These are phyloP conservation scores for Knufia petricola DNA, from an alignment of 2,329 filamentous ascomycete genomes.

Conservation along the genomic window DNA sequence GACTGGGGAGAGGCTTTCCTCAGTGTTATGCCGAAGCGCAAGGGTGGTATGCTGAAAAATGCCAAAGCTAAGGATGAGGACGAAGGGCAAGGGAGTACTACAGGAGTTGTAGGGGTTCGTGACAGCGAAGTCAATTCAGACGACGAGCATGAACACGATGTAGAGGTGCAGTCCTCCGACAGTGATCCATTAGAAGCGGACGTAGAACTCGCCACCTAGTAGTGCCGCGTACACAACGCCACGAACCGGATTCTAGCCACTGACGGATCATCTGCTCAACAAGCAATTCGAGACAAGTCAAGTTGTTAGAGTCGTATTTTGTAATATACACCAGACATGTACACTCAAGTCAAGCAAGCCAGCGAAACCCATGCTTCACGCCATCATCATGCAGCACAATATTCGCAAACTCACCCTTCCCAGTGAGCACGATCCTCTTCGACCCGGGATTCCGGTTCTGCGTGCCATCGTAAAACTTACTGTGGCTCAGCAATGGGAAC, in stretches of 20 bases:
- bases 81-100: not conserved
- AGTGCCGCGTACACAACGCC: no score
- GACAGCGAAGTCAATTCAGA: not conserved
- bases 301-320: no score
- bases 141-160: not conserved
- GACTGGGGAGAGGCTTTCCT: conserved; percentile 90
- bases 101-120: not conserved
- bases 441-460: not conserved
- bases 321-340: no score
- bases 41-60: conserved; percentile 60
- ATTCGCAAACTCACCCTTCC: not conserved
- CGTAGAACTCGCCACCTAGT: no score
- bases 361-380: not conserved
- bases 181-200: no score
- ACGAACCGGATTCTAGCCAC: no score
- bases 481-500: not conserved
- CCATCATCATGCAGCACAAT: not conserved
- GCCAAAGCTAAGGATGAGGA: not conserved
- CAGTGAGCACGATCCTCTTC: not conserved
- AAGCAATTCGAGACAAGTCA: no score
- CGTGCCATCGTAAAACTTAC: not conserved
- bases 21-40: conserved; percentile 79
- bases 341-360: not conserved
- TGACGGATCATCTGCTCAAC: no score
- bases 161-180: no score